Evolutionary conservation across 169 alveolate species (phyloP), one percentile per base, ranked within the genome.

Genomic region (Plasmodium sp.): DNA sequence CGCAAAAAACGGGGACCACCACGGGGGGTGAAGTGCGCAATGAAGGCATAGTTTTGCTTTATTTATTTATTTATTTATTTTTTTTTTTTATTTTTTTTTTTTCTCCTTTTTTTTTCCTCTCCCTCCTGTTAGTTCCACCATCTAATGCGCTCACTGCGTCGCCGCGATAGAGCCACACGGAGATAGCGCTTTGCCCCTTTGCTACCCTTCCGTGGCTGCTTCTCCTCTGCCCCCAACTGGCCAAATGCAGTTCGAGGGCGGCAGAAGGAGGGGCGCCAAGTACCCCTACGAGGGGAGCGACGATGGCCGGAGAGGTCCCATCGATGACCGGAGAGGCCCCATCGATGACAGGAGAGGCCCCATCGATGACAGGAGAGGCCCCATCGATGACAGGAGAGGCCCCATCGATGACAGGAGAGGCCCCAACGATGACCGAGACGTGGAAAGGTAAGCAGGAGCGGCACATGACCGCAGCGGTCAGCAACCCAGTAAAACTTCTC

Each of bases 221-320:
- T 74, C 31, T 18, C 10, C 48, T 84, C 9, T 6, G 41, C 22
- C 62, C n/a, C 18, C 9, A 51, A 27, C 14, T 27, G 22, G 74
- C 72, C 34, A 12, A 18, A 84, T 84, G 93, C 62, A 84, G 41
- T 12, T 48, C 31, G 81, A 88, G 43, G 81, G 51, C 12, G 43
- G 27, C 36, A 80, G 56, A 33, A 54, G 75, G n/a, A 77, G 56
- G 22, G 83, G 45, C 14, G 3, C 72, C 56, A 80, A 88, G 71
- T 77, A 33, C 34, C 16, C 31, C 16, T 88, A 84, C 43, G 86
- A 88, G 16, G 88, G 33, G 56, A 43, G 75, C 34, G 33, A 36
- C 18, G 54, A 80, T 79, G 34, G 22, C 31, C 58, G 62, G 71
- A 77, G 67, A 22, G 88, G n/a, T 4, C 58, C 31, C 36, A 80